Conservation (phyloP, 1,139 yeast species). For the Yarrowia galli region DNA sequence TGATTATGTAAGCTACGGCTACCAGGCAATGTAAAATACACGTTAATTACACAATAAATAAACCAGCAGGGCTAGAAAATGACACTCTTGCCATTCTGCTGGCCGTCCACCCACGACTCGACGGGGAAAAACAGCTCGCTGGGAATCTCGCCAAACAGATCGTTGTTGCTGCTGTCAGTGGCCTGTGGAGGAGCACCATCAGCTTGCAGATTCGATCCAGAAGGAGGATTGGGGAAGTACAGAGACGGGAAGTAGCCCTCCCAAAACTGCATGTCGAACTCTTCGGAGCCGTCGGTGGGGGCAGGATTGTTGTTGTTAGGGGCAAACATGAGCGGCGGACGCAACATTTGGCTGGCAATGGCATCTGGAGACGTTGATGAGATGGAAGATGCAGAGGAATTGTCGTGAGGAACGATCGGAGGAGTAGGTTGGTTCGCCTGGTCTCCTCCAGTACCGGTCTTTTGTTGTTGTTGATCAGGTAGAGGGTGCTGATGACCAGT, state of each 20-base stretch:
- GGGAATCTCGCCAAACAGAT: slow-evolving; percentile 32
- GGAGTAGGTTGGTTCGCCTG: slow-evolving; percentile 1
- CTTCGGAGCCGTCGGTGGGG: slow-evolving; percentile 27
- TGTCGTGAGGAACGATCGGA: neutral
- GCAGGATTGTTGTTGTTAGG: slow-evolving; percentile 17
- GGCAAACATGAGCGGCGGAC: slow-evolving; percentile 25
- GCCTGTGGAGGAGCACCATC: neutral
- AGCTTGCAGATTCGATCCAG: slow-evolving; percentile 7
- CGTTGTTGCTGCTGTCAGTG: neutral
- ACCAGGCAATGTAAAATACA: no score
- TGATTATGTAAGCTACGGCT: neutral
- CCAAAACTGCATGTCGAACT: slow-evolving; percentile 35
- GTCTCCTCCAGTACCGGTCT: neutral
- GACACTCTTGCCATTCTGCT: slow-evolving; percentile 26
- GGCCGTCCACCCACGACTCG: slow-evolving; percentile 28
- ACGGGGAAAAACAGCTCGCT: slow-evolving; percentile 33
- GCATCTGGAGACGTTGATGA: slow-evolving; percentile 16
- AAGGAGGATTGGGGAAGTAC: slow-evolving; percentile 29
- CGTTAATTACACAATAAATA: slow-evolving; percentile 22
- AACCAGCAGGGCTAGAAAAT: slow-evolving; percentile 23
- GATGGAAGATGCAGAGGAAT: neutral
- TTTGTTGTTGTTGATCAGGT: neutral
- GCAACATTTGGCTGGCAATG: slow-evolving; percentile 17
- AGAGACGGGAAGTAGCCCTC: slow-evolving; percentile 37
- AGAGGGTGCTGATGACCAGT: slow-evolving; percentile 1